Base-by-base conservation (phyloP, 2,329 filamentous ascomycete species). In the Ophiobolus disseminans region DNA sequence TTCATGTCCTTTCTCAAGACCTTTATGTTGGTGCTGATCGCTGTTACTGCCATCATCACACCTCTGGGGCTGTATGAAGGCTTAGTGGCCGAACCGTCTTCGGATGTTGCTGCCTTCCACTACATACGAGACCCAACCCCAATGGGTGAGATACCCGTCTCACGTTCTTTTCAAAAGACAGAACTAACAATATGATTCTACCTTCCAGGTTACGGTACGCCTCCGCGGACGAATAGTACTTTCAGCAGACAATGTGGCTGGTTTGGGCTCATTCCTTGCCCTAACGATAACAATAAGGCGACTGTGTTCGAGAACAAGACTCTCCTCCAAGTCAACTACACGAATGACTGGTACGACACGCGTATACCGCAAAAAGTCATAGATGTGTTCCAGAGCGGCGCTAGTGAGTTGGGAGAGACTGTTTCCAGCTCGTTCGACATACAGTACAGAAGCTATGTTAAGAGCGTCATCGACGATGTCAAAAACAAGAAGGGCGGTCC, bases 61-160 rank as follows among this genome's bases (percentile, higher is more conserved):
- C 78, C 78, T 0, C 60, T 80, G 4, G 78, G 78, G 2, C 62
- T 81, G 0, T 75, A 75, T 37, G 73, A 80, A n/a, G 58, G 65
- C 4, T 53, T 78, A 25, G 63, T 63, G 1, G 39, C 44, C 5
- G 61, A 49, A 35, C 1, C 30, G 7, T 47, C 62, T 2, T 49
- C 56, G 8, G 45, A 55, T 1, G 19, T 51, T 0, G 37, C 58
- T 0, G 22, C 58, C 6, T 80, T 80, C 47, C 21, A 62, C 16
- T 79, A 80, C 43, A 47, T 70, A 3, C 38, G 50, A 8, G 78
- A 79, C 38, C 40, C 45, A 0, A 71, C 73, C 5, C 57, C 74
- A 0, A 75, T 78, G 49, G 71, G n/a, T n/a, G n/a, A n/a, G n/a
- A n/a, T n/a, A n/a, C n/a, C n/a, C n/a, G n/a, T n/a, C 45, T 50